Conservation (phyloP, 371 early-diverging fungal genomes). For the Mortierella sp. region DNA sequence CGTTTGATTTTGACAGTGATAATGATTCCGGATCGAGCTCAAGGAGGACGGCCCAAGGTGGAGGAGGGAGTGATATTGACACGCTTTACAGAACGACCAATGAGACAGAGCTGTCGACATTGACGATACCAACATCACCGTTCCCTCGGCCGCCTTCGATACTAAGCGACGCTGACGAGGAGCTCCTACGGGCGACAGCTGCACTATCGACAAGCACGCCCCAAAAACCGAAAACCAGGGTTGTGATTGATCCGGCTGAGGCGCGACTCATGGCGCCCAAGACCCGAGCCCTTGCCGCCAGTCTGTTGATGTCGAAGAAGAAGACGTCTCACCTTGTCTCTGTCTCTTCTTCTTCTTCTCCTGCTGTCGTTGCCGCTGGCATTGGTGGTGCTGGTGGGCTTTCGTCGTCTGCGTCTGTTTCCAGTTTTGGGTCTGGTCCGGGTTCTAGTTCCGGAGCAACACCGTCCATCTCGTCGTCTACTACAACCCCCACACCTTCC, state of each 20-base stretch:
- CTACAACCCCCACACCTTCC: not conserved
- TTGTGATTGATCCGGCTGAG: not conserved
- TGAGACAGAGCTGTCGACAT: not conserved
- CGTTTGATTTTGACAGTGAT: not conserved
- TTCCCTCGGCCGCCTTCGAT: not conserved
- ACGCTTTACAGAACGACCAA: not conserved
- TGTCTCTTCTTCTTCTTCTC: not conserved
- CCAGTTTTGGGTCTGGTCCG: not conserved
- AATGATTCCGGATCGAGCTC: not conserved
- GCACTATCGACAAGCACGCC: not conserved
- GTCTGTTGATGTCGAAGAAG: not conserved
- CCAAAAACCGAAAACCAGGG: not conserved
- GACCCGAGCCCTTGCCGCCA: not conserved
- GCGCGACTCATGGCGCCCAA: conserved; percentile 1
- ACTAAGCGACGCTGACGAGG: not conserved
- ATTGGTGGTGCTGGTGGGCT: not conserved
- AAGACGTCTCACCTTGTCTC: not conserved
- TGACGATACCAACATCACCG: not conserved
- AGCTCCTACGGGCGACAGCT: not conserved
- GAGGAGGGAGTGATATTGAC: not conserved
- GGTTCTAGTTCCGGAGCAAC: not conserved
- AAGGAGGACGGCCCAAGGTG: not conserved
- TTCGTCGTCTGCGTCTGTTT: not conserved
- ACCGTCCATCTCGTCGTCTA: not conserved
- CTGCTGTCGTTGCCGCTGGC: not conserved